Conservation (phyloP, 441 rosid species). For the Geranium incanum region DNA sequence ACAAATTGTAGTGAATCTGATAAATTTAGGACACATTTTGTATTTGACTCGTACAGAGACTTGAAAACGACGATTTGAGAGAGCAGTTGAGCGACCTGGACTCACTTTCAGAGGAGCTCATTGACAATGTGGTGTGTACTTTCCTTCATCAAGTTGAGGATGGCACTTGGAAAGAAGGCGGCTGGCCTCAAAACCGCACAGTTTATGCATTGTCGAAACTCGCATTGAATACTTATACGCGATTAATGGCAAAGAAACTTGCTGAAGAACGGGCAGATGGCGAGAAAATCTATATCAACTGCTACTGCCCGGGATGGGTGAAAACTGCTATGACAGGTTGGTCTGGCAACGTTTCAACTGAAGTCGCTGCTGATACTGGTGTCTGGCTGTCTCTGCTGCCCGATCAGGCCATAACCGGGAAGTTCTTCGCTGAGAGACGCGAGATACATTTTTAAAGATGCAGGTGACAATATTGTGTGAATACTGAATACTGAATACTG, state of each 20-base stretch:
- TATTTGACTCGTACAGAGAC: slow-evolving; percentile 39
- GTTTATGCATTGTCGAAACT: slow-evolving; percentile 89
- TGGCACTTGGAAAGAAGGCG: slow-evolving; percentile 66
- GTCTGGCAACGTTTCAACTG: slow-evolving; percentile 65
- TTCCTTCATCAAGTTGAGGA: slow-evolving; percentile 70
- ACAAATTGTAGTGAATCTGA: not conserved
- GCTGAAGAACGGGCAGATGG: slow-evolving; percentile 45
- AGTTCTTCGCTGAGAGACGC: slow-evolving; percentile 90
- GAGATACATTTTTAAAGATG: slow-evolving; percentile 57
- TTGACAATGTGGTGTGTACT: slow-evolving; percentile 45
- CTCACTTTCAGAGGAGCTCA: slow-evolving; percentile 52
- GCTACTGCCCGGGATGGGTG: slow-evolving; percentile 96
- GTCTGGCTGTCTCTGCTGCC: slow-evolving; percentile 85
- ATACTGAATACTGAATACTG: no score
- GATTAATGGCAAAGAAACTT: slow-evolving; percentile 52
- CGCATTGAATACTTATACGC: slow-evolving; percentile 67
- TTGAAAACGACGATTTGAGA: slow-evolving; percentile 51
- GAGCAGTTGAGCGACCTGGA: slow-evolving; percentile 47
- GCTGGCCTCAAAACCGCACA: slow-evolving; percentile 74
- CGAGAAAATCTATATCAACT: slow-evolving; percentile 59
- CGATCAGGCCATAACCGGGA: slow-evolving; percentile 54
- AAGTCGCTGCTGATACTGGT: slow-evolving; percentile 84
- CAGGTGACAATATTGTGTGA: no score
- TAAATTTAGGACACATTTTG: no score
- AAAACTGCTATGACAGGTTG: slow-evolving; percentile 88